Conservation (phyloP, 768 basidiomycete genomes). For the Kwoniella sp. region DNA sequence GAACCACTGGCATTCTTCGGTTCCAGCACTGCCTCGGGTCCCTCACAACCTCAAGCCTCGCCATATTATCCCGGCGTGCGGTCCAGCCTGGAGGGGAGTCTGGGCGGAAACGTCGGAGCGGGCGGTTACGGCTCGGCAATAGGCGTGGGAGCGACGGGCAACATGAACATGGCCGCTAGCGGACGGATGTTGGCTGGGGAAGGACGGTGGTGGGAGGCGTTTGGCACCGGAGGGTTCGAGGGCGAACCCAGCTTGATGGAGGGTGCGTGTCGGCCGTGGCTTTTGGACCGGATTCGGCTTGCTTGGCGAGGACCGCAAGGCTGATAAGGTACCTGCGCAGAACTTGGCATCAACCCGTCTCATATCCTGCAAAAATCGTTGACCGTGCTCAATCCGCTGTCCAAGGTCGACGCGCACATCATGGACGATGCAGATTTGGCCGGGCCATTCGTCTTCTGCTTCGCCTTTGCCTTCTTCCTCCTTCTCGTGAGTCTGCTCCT, state of each 20-base stretch:
- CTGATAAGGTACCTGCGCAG: constrained; percentile 52
- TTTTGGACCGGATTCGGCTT: neutral
- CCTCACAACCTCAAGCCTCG: constrained; percentile 18
- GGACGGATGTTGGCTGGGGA: constrained; percentile 63
- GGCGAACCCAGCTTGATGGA: constrained; percentile 93
- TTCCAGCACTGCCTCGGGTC: neutral
- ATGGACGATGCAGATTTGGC: constrained; percentile 99
- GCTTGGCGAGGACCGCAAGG: neutral
- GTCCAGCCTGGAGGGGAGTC: constrained; percentile 29
- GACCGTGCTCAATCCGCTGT: constrained; percentile 90
- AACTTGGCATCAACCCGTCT: constrained; percentile 94
- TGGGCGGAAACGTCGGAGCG: constrained; percentile 53
- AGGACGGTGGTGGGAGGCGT: constrained; percentile 90
- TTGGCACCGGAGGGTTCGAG: constrained; percentile 90
- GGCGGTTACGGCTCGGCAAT: constrained; percentile 54
- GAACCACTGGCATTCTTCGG: constrained; percentile 50
- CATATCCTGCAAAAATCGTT: constrained; percentile 91
- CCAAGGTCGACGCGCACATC: constrained; percentile 76
- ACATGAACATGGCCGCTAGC: constrained; percentile 24
- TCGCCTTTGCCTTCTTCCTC: constrained; percentile 88
- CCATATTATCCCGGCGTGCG: constrained; percentile 37
- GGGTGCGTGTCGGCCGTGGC: constrained; percentile 57
- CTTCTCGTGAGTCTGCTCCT: constrained; percentile 66
- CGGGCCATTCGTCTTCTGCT: constrained; percentile 89
- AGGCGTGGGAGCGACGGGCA: constrained; percentile 51